These are phyloP conservation scores for Aspergillus pseudoterreus DNA, from an alignment of 2,329 filamentous ascomycete species.

Conservation along the genomic window DNA sequence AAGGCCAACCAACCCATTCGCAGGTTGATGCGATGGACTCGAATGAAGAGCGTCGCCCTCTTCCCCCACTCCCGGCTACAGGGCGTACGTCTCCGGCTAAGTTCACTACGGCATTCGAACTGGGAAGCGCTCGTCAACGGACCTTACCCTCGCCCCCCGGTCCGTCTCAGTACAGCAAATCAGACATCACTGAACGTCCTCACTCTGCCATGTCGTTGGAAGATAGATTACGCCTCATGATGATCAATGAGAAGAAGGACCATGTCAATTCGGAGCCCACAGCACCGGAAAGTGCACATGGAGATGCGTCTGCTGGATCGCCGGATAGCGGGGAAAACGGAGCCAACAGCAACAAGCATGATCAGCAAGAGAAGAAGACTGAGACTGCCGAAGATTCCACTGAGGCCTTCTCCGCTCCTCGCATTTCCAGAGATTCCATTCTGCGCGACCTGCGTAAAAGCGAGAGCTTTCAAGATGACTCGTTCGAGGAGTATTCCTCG, in stretches of 20 bases:
- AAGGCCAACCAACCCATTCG: conserved; percentile 39
- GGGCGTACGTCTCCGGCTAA: conserved; percentile 55
- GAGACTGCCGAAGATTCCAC: conserved; percentile 46
- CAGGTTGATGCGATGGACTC: conserved; percentile 73
- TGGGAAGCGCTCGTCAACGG: conserved; percentile 63
- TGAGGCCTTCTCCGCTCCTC: conserved; percentile 60
- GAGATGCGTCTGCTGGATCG: background rate
- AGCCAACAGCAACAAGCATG: conserved; percentile 36
- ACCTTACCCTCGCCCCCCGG: conserved; percentile 69
- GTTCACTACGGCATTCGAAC: conserved; percentile 69
- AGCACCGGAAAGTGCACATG: background rate
- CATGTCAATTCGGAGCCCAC: background rate
- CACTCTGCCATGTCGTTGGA: conserved; percentile 77
- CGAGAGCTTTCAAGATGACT: conserved; percentile 61
- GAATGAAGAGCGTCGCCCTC: conserved; percentile 75
- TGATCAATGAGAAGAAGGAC: conserved; percentile 66
- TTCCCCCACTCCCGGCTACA: conserved; percentile 74
- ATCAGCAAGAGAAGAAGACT: conserved; percentile 12
- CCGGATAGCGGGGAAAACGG: conserved; percentile 16
- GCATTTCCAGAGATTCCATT: conserved; percentile 91
- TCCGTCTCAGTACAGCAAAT: conserved; percentile 65
- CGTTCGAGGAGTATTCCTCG: conserved; percentile 63
- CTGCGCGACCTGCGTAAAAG: conserved; percentile 74
- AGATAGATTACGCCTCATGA: conserved; percentile 83
- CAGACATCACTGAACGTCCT: conserved; percentile 73